phyloP scores from a whole-genome alignment of 169 alveolate genomes.

The Plasmodium gonderi region DNA sequence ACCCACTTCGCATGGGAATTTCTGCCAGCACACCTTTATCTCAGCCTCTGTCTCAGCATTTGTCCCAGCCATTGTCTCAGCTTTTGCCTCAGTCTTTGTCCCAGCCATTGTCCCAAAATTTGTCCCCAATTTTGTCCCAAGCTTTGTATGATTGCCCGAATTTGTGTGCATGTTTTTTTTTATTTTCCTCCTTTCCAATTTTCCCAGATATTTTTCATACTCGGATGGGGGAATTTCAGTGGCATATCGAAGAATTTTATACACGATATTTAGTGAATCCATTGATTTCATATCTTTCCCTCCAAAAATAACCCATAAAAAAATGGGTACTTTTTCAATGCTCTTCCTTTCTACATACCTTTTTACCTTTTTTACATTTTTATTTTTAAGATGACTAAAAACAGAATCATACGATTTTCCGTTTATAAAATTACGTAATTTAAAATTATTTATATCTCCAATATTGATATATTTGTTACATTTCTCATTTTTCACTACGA shows the following conservation, averaged over 20 bases:
- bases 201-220: slow-evolving; percentile 27
- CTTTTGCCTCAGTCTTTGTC: too few species aligned
- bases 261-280: slow-evolving; percentile 58
- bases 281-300: slow-evolving; percentile 74
- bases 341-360: background rate
- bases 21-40: background rate
- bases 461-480: background rate
- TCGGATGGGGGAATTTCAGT: slow-evolving; percentile 74
- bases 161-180: background rate
- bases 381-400: slow-evolving; percentile 13
- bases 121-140: too few species aligned
- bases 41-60: background rate
- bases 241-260: slow-evolving; percentile 55
- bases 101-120: background rate
- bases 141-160: too few species aligned
- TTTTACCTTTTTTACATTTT: slow-evolving; percentile 37
- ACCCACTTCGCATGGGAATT: too few species aligned
- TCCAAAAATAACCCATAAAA: slow-evolving; percentile 64
- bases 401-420: slow-evolving; percentile 41
- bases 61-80: background rate
- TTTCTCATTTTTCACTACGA: background rate
- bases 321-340: slow-evolving; percentile 26
- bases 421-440: slow-evolving; percentile 42
- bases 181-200: slow-evolving; percentile 27
- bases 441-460: slow-evolving; percentile 28